Evolutionary conservation across 208 protist genomes (phyloP).

Genomic region (Acanthamoeba rhysodes): DNA sequence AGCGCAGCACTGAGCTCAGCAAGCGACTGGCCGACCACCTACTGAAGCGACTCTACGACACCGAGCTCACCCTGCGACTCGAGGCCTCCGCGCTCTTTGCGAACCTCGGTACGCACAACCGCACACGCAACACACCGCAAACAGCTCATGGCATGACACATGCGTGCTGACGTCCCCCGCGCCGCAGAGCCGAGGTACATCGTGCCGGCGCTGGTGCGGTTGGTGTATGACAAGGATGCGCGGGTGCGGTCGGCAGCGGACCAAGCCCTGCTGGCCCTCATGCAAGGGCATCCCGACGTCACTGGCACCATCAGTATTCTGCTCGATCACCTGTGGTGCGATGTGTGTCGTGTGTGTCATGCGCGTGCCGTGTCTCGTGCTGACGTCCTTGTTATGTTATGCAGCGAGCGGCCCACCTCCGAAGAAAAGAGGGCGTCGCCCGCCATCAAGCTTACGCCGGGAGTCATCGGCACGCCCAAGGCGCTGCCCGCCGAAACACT

Average conservation of each 20-base stretch:
- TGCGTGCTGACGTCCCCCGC: not conserved
- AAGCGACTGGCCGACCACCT: conserved; percentile 10
- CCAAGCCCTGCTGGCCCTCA: conserved; percentile 24
- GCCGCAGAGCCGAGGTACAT: conserved; percentile 3
- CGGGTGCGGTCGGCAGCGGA: conserved; percentile 54
- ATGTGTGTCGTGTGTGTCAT: not conserved
- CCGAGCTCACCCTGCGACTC: conserved; percentile 42
- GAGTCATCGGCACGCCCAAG: conserved; percentile 12
- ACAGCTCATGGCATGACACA: not conserved
- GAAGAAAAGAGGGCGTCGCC: not conserved
- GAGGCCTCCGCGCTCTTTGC: conserved; percentile 50
- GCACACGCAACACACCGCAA: not conserved
- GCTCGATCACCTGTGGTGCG: conserved; percentile 6
- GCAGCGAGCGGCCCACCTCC: not conserved
- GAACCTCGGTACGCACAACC: not conserved
- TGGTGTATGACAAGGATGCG: conserved; percentile 20
- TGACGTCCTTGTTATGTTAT: too few species aligned
- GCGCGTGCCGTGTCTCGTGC: too few species aligned
- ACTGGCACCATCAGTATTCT: not conserved
- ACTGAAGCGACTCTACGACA: conserved; percentile 35
- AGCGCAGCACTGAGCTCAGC: not conserved
- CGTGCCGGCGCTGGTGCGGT: not conserved
- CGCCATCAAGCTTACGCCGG: not conserved
- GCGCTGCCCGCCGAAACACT: not conserved
- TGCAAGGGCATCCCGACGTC: conserved; percentile 14